A percentile compares a stretch with the other conserved stretches of the same genome.
Evolutionary conservation across 202 grass and related monocot species (phyloP).

Genomic region (Alloteropsis angusta): DNA sequence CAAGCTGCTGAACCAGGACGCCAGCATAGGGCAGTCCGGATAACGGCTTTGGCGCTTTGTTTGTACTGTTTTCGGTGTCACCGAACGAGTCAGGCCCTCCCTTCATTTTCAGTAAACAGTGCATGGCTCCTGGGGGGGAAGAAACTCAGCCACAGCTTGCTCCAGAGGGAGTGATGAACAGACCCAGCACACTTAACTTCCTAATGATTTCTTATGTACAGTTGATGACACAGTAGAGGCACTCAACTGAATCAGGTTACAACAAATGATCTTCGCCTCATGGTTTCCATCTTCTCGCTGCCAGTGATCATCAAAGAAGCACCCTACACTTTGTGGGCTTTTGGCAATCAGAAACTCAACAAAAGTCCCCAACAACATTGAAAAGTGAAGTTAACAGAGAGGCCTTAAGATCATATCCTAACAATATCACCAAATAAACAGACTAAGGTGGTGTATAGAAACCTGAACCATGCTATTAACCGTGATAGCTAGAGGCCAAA

Average conservation of each 20-base stretch:
- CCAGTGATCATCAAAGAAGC: neutral
- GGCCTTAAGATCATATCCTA: neutral
- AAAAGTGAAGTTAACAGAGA: neutral
- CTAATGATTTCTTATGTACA: neutral
- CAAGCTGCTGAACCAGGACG: neutral
- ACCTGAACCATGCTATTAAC: neutral
- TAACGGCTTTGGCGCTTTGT: slow-evolving; percentile 20
- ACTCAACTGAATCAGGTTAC: neutral
- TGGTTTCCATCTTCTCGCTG: neutral
- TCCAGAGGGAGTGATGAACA: neutral
- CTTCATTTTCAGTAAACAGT: neutral
- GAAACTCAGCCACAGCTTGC: neutral
- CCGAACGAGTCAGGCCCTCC: neutral
- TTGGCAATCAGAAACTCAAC: neutral
- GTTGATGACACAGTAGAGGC: neutral
- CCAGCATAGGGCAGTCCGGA: slow-evolving; percentile 18
- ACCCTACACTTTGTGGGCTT: neutral
- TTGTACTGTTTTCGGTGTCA: slow-evolving; percentile 16
- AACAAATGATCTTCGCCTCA: neutral
- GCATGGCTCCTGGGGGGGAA: neutral
- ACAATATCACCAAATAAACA: neutral
- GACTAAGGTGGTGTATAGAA: neutral
- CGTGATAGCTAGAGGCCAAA: neutral
- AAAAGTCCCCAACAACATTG: neutral
- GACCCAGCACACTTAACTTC: neutral